Evolutionary conservation across 345 rosid species (phyloP).

Genomic region (Iberis pinnata): DNA sequence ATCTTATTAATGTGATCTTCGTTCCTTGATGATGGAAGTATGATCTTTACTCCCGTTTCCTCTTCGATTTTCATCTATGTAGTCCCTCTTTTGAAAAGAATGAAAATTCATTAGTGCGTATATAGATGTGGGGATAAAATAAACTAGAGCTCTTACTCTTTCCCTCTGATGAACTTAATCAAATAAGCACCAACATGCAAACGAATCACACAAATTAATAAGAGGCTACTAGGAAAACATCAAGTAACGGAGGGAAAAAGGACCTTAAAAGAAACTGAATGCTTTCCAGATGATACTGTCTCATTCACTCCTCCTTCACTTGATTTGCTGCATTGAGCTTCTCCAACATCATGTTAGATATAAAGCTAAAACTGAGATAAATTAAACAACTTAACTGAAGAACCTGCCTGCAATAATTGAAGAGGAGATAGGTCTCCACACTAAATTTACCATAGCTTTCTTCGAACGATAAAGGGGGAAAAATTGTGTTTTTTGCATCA

Average conservation of each 20-base stretch:
- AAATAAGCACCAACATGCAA: conserved; percentile 81
- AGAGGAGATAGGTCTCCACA: conserved; percentile 54
- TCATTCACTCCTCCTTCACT: conserved; percentile 26
- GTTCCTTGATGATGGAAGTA: conserved; percentile 54
- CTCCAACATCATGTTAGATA: conserved; percentile 23
- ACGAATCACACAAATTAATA: background rate
- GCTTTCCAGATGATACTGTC: conserved; percentile 33
- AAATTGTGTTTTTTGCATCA: too few relatives aligned
- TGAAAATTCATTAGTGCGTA: conserved; percentile 21
- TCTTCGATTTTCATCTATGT: conserved; percentile 62
- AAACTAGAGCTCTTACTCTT: conserved; percentile 49
- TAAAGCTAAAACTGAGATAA: background rate
- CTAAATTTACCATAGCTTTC: conserved; percentile 28
- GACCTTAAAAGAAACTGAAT: conserved; percentile 57
- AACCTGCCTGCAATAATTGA: conserved; percentile 38
- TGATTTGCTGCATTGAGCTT: conserved; percentile 31
- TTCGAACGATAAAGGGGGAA: too few relatives aligned
- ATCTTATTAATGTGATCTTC: conserved; percentile 64
- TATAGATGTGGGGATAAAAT: conserved; percentile 1
- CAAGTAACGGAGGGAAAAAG: background rate
- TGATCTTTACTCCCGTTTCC: conserved; percentile 67
- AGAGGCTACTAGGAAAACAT: conserved; percentile 1
- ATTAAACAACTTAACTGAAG: background rate
- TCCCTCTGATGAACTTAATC: conserved; percentile 62
- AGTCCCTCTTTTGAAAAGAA: conserved; percentile 42